Evolutionary conservation across 176 grass and related monocot genomes (phyloP).

Genomic region (Ensete ventricosum): DNA sequence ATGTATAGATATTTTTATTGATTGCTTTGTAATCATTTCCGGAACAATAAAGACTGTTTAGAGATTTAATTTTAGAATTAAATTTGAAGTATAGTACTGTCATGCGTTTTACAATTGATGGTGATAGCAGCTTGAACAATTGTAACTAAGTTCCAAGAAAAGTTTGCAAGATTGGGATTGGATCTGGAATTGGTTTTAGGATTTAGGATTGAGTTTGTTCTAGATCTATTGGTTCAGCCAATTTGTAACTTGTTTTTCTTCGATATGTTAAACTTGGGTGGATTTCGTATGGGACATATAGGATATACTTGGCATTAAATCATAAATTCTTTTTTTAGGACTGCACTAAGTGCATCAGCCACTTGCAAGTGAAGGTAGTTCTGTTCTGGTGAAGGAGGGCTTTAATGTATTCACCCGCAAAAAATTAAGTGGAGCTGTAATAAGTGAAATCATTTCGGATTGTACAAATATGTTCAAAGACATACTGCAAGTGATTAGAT

Average conservation of each 20-base stretch:
- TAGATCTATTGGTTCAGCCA: not conserved
- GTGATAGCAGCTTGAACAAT: not conserved
- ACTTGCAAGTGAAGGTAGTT: no score
- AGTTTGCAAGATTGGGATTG: not conserved
- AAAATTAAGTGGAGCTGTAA: no score
- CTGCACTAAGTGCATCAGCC: no score
- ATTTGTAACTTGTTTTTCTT: not conserved
- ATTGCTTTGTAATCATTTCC: no score
- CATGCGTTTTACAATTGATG: not conserved
- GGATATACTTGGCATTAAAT: not conserved
- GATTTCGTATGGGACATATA: not conserved
- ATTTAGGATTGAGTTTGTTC: not conserved
- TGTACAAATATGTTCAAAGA: no score
- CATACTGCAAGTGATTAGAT: not conserved
- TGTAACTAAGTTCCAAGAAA: not conserved
- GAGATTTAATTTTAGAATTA: no score
- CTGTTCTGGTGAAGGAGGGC: no score
- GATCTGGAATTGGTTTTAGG: not conserved
- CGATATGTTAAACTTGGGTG: not conserved
- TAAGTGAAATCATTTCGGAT: no score
- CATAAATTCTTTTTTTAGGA: no score
- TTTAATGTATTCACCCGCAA: no score
- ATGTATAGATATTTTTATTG: no score
- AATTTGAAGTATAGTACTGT: not conserved
- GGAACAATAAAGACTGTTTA: no score